Base-by-base conservation (phyloP, 208 protist species). In the Novymonas esmeraldas region DNA sequence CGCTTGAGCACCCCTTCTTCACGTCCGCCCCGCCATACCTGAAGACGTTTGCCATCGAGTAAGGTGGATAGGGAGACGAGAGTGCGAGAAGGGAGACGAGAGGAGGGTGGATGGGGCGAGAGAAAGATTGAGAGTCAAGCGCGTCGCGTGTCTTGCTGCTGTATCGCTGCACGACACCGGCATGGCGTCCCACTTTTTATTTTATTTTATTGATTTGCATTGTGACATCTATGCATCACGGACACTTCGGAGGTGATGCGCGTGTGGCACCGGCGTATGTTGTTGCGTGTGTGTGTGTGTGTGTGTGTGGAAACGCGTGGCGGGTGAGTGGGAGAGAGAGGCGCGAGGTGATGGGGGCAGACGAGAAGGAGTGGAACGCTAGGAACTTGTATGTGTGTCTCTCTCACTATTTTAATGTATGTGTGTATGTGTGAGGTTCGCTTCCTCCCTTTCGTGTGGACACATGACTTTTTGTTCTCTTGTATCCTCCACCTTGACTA, bases 1-100 rank as follows among this genome's bases (percentile, higher is more conserved):
- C 82, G 4, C 74, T 95, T 3, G 39, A 28, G 49, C 85, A 93
- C 45, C 72, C 83, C 16, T 95, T 95, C 67, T 93, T 95, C 78
- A 74, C 72, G 13, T 73, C 75, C 7, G 64, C 59, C 0, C 77
- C 78, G n/a, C 38, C 76, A 26, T 89, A 90, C 65, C 72, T 84
- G 65, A 63, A 78, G 48, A 54, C 67, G n/a, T 87, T 73, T 22
- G 28, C 29, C 13, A 63, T 79, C 5, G 61, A 76, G n/a, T 83
- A 48, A 76, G 34, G n/a, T n/a, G n/a, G n/a, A n/a, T n/a, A n/a
- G n/a, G n/a, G n/a, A n/a, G n/a, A n/a, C n/a, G 18, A 20, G 22
- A 48, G 44, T 26, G 44, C 0, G 16, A 20, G 16, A 48, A 48
- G 13, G 44, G 13, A 48, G 7, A 11, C 20, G 1, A 45, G 57